Base-by-base conservation (phyloP, 2,329 filamentous ascomycete species). In the Xenosphaeropsis pyriputrescens region DNA sequence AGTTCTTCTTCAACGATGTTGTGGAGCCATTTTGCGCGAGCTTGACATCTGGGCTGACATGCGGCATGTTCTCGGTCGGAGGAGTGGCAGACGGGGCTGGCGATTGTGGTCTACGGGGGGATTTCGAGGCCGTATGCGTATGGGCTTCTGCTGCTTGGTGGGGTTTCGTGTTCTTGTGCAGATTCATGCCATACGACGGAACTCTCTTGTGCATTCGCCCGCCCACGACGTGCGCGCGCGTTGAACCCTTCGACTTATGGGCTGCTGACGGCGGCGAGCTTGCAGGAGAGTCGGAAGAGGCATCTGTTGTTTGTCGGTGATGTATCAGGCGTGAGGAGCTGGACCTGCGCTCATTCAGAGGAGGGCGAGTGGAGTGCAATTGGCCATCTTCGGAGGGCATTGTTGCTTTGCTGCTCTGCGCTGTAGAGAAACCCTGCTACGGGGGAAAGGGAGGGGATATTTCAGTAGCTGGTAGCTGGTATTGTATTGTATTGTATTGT, bases 21-120 rank as follows among this genome's bases (percentile, higher is more conserved):
- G 60, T 49, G 3, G 66, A 62, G 16, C 57, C 53, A 37, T 67
- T 61, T 46, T 58, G 58, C 38, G 64, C 58, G 19, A 72, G 59
- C 48, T 62, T 70, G 42, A 61, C 56, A 40, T 75, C 69, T 45
- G 67, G 70, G 37, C 60, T 61, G 32, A 63, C 56, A 48, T 68
- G 65, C 34, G 39, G 39, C 40, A 42, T 42, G 7, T 35, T 29
- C 9, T 22, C 19, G 9, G 35, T 38, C 17, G 26, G 19, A 6
- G 39, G 39, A 14, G 35, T 40, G 12, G 16, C 16, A 9, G 22
- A 26, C n/a, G 35, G 18, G 22, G 14, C 39, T 32, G 39, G 39
- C 15, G 39, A 37, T n/a, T 29, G 29, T 38, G 34, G 29, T 29
- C 36, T 31, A 16, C 39, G 39, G 13, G 30, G 39, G 18, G 31